Conservation (phyloP, 148 eudicot species). For the Silene conica region DNA sequence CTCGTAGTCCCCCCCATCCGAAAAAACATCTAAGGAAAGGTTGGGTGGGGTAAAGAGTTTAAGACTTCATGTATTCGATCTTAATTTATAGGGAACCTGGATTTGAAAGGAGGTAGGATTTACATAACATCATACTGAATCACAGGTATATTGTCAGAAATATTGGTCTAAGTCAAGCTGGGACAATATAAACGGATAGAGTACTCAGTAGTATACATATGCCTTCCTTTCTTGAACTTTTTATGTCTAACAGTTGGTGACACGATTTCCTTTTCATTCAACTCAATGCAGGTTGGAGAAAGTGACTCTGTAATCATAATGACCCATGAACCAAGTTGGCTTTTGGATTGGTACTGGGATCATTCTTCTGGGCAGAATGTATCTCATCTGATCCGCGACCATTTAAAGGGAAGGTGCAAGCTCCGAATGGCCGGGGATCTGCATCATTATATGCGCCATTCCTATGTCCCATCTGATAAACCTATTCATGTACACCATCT, state of each 20-base stretch:
- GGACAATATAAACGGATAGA: too few relatives aligned
- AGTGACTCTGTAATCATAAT: constrained; percentile 85
- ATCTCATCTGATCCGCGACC: constrained; percentile 65
- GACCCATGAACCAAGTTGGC: constrained; percentile 99
- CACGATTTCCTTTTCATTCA: neutral
- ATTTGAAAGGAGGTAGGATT: too few relatives aligned
- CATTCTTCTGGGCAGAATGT: constrained; percentile 78
- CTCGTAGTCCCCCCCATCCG: too few relatives aligned
- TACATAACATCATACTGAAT: too few relatives aligned
- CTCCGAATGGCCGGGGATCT: constrained; percentile 95
- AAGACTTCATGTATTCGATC: too few relatives aligned
- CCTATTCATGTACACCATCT: constrained; percentile 84
- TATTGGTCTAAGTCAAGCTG: too few relatives aligned
- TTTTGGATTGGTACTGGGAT: constrained; percentile 97
- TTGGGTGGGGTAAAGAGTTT: too few relatives aligned
- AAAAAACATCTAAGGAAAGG: too few relatives aligned
- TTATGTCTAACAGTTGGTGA: neutral
- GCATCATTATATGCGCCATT: constrained; percentile 98
- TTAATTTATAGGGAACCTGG: too few relatives aligned
- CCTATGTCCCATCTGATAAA: constrained; percentile 69
- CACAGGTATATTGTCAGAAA: too few relatives aligned
- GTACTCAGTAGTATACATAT: neutral
- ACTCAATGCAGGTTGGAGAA: constrained; percentile 56
- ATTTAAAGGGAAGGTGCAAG: constrained; percentile 85
- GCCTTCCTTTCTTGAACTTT: neutral